Base-by-base conservation (phyloP, 2,329 filamentous ascomycete species). In the Fusarium pilosicola region DNA sequence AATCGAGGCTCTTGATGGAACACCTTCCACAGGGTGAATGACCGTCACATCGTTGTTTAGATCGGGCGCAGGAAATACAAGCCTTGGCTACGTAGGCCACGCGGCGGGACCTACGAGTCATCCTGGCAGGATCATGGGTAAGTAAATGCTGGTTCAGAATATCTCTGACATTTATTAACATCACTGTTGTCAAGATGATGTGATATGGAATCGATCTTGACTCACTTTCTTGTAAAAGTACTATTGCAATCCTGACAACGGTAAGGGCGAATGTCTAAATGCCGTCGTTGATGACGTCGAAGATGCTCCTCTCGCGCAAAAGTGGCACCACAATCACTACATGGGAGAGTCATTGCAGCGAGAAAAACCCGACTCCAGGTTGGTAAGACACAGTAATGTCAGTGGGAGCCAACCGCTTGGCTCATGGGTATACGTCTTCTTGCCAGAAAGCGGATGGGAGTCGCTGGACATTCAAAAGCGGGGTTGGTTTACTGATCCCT, bases 11-110 rank as follows among this genome's bases (percentile, higher is more conserved):
- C 26, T 60, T 60, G 5, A 30, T 6, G 12, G 45, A 38, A 32
- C 44, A 60, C 11, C 57, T 41, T 22, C 44, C 45, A 3, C 57
- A 60, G 3, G 44, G 44, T 6, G 32, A 38, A 18, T 24, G 22
- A 17, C 57, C 45, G 36, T 60, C 45, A 13, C 57, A 60, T n/a
- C 45, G 34, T 32, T 60, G 44, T 26, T 52, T 60, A 4, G 57
- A 60, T 24, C 28, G 46, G 13, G 57, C 45, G 26, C 57, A 52
- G 15, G 20, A n/a, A n/a, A 24, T 8, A 24, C 57, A 60, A 30
- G 57, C 57, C 34, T 60, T 36, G 15, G 44, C 22, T 8, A 60
- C 57, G 22, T 60, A 60, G 34, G 51, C 51, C 5, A 54, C 51
- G 20, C 51, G 38, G 24, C 34, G 51, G 38, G 51, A 22, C 24